These are phyloP conservation scores for Mucuna pruriens DNA, from an alignment of 306 rosid species.

Conservation along the genomic window DNA sequence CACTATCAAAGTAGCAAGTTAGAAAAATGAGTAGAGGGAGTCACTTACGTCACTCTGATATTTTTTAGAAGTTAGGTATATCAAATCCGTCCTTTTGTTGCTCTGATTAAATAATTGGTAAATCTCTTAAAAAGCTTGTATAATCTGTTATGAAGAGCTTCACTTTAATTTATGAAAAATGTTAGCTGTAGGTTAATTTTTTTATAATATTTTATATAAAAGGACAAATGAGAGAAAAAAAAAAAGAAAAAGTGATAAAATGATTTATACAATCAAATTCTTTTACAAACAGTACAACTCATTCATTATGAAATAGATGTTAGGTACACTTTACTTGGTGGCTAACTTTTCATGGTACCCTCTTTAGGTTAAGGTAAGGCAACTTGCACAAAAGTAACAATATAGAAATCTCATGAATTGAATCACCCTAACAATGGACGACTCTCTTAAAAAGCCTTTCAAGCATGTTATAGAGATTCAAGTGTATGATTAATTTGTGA, in stretches of 20 bases:
- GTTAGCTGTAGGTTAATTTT: neutral
- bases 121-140: too few relatives aligned
- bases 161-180: neutral
- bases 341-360: neutral
- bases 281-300: neutral
- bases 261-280: neutral
- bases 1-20: too few relatives aligned
- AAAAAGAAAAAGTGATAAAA: neutral
- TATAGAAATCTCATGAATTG: neutral
- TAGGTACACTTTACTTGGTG: neutral
- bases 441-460: neutral
- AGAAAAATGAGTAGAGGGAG: too few relatives aligned
- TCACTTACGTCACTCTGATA: too few relatives aligned
- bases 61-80: too few relatives aligned
- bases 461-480: neutral
- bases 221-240: neutral
- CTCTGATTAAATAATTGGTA: too few relatives aligned
- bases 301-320: neutral
- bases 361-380: neutral
- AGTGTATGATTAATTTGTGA: neutral
- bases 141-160: too few relatives aligned
- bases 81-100: too few relatives aligned
- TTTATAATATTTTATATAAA: neutral
- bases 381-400: neutral
- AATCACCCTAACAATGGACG: neutral